Evolutionary conservation across 2,329 filamentous ascomycete species (phyloP).

Genomic region (Dactylonectria estremocensis): DNA sequence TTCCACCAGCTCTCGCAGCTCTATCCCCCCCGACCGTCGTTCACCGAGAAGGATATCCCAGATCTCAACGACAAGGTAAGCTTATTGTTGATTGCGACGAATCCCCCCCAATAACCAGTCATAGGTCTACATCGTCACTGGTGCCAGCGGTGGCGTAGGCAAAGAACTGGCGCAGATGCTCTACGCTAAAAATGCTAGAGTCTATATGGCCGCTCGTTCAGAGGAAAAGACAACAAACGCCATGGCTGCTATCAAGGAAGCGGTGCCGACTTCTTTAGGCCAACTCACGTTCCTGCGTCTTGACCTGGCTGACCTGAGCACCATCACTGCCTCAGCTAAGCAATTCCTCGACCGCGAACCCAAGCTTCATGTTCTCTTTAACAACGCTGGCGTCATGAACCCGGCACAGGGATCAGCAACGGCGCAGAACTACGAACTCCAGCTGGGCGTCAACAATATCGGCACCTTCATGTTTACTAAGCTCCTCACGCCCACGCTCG

Average conservation of each 20-base stretch:
- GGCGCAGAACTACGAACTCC: slow-evolving; percentile 58
- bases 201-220: slow-evolving; percentile 68
- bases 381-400: slow-evolving; percentile 61
- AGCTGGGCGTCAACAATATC: slow-evolving; percentile 60
- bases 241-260: slow-evolving; percentile 59
- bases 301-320: slow-evolving; percentile 54
- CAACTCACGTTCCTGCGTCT: slow-evolving; percentile 58
- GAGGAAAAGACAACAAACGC: slow-evolving; percentile 58
- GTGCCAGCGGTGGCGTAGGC: slow-evolving; percentile 60
- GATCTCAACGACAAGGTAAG: slow-evolving; percentile 18
- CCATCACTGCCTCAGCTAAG: slow-evolving; percentile 41
- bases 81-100: too few relatives aligned
- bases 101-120: not conserved
- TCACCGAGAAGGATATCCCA: slow-evolving; percentile 22
- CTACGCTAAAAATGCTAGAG: slow-evolving; percentile 67
- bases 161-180: slow-evolving; percentile 67
- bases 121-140: slow-evolving; percentile 67
- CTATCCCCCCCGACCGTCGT: slow-evolving; percentile 8
- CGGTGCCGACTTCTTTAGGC: slow-evolving; percentile 53
- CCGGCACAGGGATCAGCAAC: slow-evolving; percentile 56
- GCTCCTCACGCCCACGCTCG: slow-evolving; percentile 54
- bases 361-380: slow-evolving; percentile 56
- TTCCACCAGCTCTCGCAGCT: slow-evolving; percentile 8
- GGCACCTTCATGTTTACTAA: slow-evolving; percentile 59
- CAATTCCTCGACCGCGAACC: slow-evolving; percentile 43